Conservation (phyloP, 257 asterid species). For the Ocimum tenuiflorum region DNA sequence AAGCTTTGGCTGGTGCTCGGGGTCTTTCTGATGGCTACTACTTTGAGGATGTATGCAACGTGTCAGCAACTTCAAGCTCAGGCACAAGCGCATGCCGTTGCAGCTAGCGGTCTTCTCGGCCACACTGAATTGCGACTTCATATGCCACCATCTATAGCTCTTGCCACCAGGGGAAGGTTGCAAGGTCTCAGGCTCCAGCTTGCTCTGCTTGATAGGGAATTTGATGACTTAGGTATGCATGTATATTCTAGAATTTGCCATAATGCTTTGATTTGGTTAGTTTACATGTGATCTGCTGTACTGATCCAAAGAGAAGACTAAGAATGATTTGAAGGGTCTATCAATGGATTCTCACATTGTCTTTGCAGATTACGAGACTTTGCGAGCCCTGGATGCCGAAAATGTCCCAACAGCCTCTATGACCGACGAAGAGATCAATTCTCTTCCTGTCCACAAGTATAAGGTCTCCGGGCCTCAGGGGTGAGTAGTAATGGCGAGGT, state of each 20-base stretch:
- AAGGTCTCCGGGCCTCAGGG: conserved; percentile 66
- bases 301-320: not conserved
- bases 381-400: conserved; percentile 89
- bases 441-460: conserved; percentile 95
- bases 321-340: not conserved
- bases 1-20: conserved; percentile 99
- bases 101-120: conserved; percentile 92
- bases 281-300: not conserved
- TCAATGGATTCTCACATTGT: not conserved
- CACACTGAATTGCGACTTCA: conserved; percentile 92
- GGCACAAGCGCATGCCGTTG: conserved; percentile 97
- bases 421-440: conserved; percentile 93
- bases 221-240: conserved; percentile 77
- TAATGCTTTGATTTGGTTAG: not conserved
- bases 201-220: conserved; percentile 97
- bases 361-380: conserved; percentile 78
- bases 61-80: conserved; percentile 99
- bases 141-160: conserved; percentile 98
- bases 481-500: conserved; percentile 33
- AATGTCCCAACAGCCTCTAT: conserved; percentile 79
- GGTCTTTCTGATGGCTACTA: conserved; percentile 89
- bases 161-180: conserved; percentile 88
- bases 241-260: conserved; percentile 5
- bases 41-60: conserved; percentile 94
- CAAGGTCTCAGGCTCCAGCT: conserved; percentile 99